phyloP scores from a whole-genome alignment of 225 moss, liverwort and hornwort species.

The Sphagnum contortum region DNA sequence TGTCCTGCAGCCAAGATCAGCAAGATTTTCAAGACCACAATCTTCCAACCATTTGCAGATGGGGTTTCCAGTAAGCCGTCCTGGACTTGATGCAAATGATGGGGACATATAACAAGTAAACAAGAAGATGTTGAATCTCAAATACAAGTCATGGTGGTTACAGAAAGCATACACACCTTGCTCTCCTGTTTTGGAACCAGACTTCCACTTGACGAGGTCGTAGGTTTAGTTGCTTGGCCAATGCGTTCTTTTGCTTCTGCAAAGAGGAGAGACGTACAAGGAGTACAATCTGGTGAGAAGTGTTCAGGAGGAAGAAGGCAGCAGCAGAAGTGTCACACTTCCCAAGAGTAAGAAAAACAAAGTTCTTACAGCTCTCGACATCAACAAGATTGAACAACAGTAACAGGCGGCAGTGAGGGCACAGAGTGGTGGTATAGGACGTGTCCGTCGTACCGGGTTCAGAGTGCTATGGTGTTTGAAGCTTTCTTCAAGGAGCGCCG shows the following conservation, averaged over 20 bases:
- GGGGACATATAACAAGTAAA: neutral
- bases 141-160: neutral
- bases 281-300: neutral
- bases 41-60: neutral
- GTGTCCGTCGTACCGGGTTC: constrained; percentile 45
- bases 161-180: constrained; percentile 29
- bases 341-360: neutral
- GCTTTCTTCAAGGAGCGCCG: constrained; percentile 83
- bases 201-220: constrained; percentile 96
- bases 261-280: neutral
- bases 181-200: constrained; percentile 97
- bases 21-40: neutral
- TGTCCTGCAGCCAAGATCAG: constrained; percentile 28
- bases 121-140: neutral
- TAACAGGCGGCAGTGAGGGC: neutral
- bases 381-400: neutral
- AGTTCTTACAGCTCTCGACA: neutral
- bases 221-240: constrained; percentile 81
- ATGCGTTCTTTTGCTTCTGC: constrained; percentile 91
- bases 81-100: neutral
- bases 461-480: constrained; percentile 96
- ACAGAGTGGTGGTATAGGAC: neutral
- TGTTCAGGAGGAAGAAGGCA: neutral
- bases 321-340: no score
- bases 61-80: neutral